Percentiles rank a stretch among this genome's conserved stretches.
Evolutionary conservation across 2,329 filamentous ascomycete genomes (phyloP).

Genomic region (Cordyceps cateniannulata): DNA sequence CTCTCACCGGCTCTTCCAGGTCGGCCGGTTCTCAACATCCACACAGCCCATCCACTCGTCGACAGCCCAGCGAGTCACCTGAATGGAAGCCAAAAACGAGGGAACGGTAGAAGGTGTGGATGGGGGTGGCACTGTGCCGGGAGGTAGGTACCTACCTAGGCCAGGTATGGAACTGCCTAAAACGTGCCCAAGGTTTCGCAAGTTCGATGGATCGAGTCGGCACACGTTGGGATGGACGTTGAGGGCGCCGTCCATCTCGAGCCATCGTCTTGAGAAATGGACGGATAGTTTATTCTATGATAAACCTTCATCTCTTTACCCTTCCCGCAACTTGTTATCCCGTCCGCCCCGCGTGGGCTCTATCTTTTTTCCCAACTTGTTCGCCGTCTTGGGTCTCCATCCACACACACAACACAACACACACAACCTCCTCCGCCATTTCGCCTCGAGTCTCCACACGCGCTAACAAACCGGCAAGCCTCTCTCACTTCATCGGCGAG

Average conservation of each 20-base stretch:
- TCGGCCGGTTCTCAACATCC: neutral
- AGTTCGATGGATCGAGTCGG: conserved; percentile 5
- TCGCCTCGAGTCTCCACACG: conserved; percentile 7
- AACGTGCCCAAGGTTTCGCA: conserved; percentile 12
- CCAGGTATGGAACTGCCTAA: conserved; percentile 8
- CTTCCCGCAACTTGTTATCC: neutral
- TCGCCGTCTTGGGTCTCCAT: neutral
- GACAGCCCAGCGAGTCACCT: neutral
- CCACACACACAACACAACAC: neutral
- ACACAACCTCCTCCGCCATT: conserved; percentile 3
- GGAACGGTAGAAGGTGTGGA: neutral
- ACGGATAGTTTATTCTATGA: neutral
- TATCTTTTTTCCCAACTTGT: neutral
- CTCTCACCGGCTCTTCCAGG: conserved; percentile 1
- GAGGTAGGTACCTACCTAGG: neutral
- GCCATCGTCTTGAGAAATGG: neutral
- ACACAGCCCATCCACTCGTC: neutral
- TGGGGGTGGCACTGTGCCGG: neutral
- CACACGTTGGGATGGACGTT: neutral
- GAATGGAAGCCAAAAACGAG: conserved; percentile 1
- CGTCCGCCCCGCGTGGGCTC: neutral
- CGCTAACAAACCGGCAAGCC: conserved; percentile 4
- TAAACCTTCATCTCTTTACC: neutral
- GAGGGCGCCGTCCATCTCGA: neutral
- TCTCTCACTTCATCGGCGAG: neutral